Evolutionary conservation across 1,284 basidiomycete species (phyloP), one percentile per base, ranked within the genome.

Genomic region (Mycosarcoma maydis): DNA sequence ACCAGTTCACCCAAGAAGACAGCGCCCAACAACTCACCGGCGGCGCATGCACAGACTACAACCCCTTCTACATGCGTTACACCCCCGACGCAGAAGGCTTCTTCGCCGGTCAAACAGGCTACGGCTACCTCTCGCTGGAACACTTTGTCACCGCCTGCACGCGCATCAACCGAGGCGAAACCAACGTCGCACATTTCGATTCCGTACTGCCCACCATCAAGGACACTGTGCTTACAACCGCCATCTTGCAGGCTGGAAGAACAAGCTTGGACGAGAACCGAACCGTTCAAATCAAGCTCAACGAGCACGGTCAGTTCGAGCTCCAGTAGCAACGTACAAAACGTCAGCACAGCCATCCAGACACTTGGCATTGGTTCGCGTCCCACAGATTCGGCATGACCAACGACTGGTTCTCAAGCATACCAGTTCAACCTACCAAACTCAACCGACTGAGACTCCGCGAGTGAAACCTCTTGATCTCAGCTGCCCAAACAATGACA

Each of bases 61-160:
- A 92, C 83, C 91, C 92, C 17, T 94, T 94, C 87, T 94, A 94
- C 84, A 93, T 94, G 90, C 92, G 94, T 80, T 95, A 95, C 83
- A 90, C 92, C 44, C 92, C 92, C 1, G 92, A 91, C 55, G 90
- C 91, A 83, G 90, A 88, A 57, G 93, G 93, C 13, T 90, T 91
- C 84, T 95, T 95, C 80, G 92, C 94, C 76, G 92, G 92, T 32
- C 92, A 94, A 83, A 88, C 89, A 57, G 93, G 92, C 6, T 96
- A 95, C 82, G 93, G 75, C 87, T 86, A 95, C 82, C 85, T 94
- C 72, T 93, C 91, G 17, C 90, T 95, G 74, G 92, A 94, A 83
- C 94, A 92, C 84, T 95, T 95, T 83, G 85, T 94, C 80, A 90
- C 90, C 6, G 73, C 65, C 0, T 69, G 65, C 56, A 68, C 62